Evolutionary conservation across 1,284 basidiomycete species (phyloP).

Genomic region (Pseudomicrostroma phylloplanum): DNA sequence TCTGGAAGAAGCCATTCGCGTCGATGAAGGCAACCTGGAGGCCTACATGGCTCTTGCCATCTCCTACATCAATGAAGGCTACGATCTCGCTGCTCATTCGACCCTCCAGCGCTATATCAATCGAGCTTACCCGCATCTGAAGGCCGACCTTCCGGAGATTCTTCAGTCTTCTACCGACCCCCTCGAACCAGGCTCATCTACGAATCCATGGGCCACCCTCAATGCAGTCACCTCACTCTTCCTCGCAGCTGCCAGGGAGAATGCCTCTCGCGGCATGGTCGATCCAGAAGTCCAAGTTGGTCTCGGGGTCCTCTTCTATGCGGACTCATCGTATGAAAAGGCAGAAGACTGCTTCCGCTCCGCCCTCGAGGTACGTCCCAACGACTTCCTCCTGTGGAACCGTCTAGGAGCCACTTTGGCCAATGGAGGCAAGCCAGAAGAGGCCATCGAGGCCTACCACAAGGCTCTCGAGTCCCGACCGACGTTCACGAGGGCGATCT

Average conservation of each 20-base stretch:
- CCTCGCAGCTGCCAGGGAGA: constrained; percentile 69
- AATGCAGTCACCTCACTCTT: constrained; percentile 75
- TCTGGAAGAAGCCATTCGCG: constrained; percentile 57
- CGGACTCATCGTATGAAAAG: constrained; percentile 67
- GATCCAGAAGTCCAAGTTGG: constrained; percentile 92
- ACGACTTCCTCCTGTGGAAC: constrained; percentile 96
- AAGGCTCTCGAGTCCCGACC: constrained; percentile 88
- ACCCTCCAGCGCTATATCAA: constrained; percentile 82
- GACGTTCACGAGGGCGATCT: constrained; percentile 93
- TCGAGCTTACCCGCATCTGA: constrained; percentile 63
- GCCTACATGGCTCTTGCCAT: constrained; percentile 64
- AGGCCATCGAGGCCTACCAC: constrained; percentile 88
- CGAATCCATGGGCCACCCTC: constrained; percentile 76
- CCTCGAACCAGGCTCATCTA: constrained; percentile 51
- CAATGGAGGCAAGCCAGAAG: constrained; percentile 89
- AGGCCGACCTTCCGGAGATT: constrained; percentile 50
- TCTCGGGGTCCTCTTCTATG: constrained; percentile 88
- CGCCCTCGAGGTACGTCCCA: constrained; percentile 70
- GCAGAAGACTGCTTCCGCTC: constrained; percentile 86
- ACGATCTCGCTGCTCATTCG: constrained; percentile 78
- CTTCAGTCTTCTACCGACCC: constrained; percentile 60
- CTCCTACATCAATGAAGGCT: constrained; percentile 92
- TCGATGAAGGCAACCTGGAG: constrained; percentile 68
- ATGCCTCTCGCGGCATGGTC: constrained; percentile 58
- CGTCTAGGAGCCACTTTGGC: constrained; percentile 88